Evolutionary conservation across 495 filamentous ascomycete genomes (phyloP).

Genomic region (Glonium stellatum): DNA sequence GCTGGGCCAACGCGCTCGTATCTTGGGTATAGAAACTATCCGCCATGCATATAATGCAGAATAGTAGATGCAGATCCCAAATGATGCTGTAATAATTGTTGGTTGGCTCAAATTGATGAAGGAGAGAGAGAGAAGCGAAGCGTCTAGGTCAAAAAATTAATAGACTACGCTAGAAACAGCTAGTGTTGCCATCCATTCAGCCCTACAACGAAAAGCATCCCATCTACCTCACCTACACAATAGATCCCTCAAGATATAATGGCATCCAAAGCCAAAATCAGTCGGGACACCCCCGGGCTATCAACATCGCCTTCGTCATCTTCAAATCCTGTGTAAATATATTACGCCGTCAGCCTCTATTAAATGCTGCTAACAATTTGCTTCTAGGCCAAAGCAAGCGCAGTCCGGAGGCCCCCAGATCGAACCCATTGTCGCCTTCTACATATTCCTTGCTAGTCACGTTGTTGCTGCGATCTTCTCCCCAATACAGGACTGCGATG

Average conservation of each 20-base stretch:
- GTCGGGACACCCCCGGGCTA: neutral
- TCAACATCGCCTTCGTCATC: neutral
- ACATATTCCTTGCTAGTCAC: constrained; percentile 66
- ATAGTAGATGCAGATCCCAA: neutral
- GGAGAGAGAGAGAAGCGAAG: neutral
- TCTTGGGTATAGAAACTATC: constrained; percentile 15
- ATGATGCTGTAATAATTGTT: neutral
- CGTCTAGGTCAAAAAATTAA: neutral
- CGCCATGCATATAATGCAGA: constrained; percentile 1
- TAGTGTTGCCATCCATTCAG: neutral
- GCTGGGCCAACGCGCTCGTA: constrained; percentile 7
- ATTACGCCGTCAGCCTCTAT: neutral
- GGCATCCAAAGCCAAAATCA: neutral
- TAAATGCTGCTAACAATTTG: neutral
- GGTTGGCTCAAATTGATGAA: neutral
- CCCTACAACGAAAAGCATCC: neutral
- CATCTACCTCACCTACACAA: too few relatives aligned
- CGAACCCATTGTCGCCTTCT: constrained; percentile 67
- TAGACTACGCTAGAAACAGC: neutral
- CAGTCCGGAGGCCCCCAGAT: constrained; percentile 42
- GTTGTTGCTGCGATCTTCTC: constrained; percentile 70
- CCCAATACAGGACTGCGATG: constrained; percentile 97
- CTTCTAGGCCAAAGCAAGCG: neutral
- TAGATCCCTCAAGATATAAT: neutral
- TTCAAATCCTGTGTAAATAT: neutral